These are phyloP conservation scores for Suillus americanus DNA, from an alignment of 768 basidiomycete species.

Conservation along the genomic window DNA sequence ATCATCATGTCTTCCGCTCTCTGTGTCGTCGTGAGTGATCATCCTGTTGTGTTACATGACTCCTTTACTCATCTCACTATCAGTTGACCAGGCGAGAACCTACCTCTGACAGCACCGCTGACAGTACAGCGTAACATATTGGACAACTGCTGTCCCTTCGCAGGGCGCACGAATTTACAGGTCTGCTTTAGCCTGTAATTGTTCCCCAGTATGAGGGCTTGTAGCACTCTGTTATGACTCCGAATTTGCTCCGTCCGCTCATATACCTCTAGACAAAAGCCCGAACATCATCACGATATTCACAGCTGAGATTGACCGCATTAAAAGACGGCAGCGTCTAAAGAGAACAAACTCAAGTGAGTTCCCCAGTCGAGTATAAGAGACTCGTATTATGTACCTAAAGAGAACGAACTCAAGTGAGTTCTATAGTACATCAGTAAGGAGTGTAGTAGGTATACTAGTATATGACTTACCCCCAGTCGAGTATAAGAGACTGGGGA, in stretches of 20 bases:
- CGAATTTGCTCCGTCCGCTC: background rate
- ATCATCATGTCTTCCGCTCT: conserved; percentile 66
- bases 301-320: background rate
- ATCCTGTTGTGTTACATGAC: background rate
- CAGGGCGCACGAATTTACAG: background rate
- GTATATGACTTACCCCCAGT: too few species aligned
- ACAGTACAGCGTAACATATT: background rate
- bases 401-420: too few species aligned
- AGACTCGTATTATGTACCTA: too few species aligned
- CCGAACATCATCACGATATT: background rate
- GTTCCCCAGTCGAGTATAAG: too few species aligned
- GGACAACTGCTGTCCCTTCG: background rate
- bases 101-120: background rate
- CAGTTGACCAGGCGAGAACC: background rate
- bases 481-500: too few species aligned
- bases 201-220: background rate
- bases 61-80: background rate
- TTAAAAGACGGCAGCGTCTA: too few species aligned
- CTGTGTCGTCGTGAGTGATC: conserved; percentile 58
- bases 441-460: too few species aligned
- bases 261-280: background rate
- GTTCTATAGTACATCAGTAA: too few species aligned
- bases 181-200: background rate
- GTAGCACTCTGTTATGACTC: background rate
- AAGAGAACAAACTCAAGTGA: too few species aligned